These are phyloP conservation scores for Tolypocladium cylindrosporum DNA, from an alignment of 2,329 filamentous ascomycete species.

Conservation along the genomic window DNA sequence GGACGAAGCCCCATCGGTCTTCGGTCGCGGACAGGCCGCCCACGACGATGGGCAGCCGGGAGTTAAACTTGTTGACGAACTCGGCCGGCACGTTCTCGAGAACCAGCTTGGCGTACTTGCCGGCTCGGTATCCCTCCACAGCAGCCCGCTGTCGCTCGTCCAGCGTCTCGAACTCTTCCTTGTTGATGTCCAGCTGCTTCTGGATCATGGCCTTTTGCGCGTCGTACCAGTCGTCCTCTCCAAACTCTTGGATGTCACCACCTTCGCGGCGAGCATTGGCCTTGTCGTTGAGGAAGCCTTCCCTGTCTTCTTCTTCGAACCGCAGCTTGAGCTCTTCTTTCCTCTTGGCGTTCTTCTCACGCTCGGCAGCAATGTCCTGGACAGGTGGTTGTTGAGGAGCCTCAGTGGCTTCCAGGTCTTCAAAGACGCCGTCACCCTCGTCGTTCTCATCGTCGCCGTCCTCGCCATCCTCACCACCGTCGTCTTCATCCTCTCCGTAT, in stretches of 20 bases:
- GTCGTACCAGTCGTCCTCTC: constrained; percentile 98
- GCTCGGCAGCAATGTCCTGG: constrained; percentile 69
- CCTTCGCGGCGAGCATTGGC: constrained; percentile 63
- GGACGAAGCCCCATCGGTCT: constrained; percentile 89
- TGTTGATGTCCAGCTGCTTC: constrained; percentile 95
- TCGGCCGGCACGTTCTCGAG: constrained; percentile 84
- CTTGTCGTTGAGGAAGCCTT: constrained; percentile 88
- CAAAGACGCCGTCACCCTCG: constrained; percentile 72
- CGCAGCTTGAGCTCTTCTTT: constrained; percentile 92
- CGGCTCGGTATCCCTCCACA: constrained; percentile 84
- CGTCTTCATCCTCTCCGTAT: constrained; percentile 30
- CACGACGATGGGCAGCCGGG: constrained; percentile 74
- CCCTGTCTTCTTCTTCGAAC: constrained; percentile 96
- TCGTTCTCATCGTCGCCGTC: constrained; percentile 54
- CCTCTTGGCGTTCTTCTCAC: constrained; percentile 77
- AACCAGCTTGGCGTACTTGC: constrained; percentile 86
- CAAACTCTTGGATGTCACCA: constrained; percentile 67
- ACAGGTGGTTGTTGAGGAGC: constrained; percentile 30
- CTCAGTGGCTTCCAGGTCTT: constrained; percentile 58
- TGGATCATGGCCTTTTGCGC: constrained; percentile 89
- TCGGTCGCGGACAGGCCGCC: constrained; percentile 91
- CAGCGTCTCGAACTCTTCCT: constrained; percentile 78
- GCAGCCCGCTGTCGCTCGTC: constrained; percentile 74
- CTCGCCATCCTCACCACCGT: constrained; percentile 43
- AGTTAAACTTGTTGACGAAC: constrained; percentile 74